A percentile compares a stretch with the other conserved stretches of the same genome.
Conservation (phyloP, 2,329 filamentous ascomycete species). For the Aureobasidium lini region DNA sequence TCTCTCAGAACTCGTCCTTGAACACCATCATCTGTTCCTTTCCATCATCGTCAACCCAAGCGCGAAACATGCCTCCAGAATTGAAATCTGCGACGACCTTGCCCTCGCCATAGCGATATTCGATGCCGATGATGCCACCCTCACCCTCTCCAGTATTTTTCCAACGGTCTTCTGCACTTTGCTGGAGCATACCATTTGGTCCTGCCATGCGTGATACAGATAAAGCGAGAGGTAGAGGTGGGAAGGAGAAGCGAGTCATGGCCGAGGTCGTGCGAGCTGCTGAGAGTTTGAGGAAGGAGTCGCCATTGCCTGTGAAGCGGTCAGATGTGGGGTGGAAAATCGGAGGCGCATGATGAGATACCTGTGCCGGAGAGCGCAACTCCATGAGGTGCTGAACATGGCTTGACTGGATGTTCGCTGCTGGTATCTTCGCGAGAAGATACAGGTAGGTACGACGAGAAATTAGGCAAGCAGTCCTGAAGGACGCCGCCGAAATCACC, state of each 20-base stretch:
- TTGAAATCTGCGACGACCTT: constrained; percentile 72
- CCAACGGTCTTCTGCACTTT: constrained; percentile 68
- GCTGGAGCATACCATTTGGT: constrained; percentile 63
- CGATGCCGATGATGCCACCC: constrained; percentile 80
- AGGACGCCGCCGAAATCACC: constrained; percentile 43
- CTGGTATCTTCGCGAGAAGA: not conserved
- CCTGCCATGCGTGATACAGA: constrained; percentile 63
- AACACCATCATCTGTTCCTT: constrained; percentile 52
- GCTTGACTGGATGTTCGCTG: not conserved
- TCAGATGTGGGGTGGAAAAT: not conserved
- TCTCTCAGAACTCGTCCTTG: constrained; percentile 32
- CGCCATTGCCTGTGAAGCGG: constrained; percentile 60
- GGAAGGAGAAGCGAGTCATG: constrained; percentile 56
- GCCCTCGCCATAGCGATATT: constrained; percentile 43
- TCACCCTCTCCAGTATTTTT: constrained; percentile 67
- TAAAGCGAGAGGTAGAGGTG: constrained; percentile 39
- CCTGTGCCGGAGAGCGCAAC: constrained; percentile 25
- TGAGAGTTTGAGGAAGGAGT: constrained; percentile 69
- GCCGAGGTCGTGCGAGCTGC: constrained; percentile 67
- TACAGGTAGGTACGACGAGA: constrained; percentile 30
- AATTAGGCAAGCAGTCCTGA: constrained; percentile 52
- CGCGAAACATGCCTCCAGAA: constrained; percentile 80
- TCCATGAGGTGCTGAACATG: constrained; percentile 16
- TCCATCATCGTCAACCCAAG: constrained; percentile 61
- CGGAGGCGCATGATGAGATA: not conserved